Evolutionary conservation across 2,329 filamentous ascomycete species (phyloP).

Genomic region (Colletotrichum sp.): DNA sequence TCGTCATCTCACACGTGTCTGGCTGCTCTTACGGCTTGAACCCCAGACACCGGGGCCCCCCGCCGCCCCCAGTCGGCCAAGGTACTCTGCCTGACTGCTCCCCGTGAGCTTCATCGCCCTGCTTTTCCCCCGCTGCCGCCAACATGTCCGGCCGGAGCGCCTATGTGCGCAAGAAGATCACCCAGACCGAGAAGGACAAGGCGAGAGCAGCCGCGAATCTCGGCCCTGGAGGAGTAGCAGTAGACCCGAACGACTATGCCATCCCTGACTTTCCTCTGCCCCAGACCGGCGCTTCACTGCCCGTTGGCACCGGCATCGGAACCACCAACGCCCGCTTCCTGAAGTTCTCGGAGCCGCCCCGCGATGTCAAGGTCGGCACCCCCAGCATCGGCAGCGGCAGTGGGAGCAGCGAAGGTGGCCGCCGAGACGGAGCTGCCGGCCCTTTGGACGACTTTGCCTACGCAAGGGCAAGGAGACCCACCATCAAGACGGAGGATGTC

Average conservation of each 20-base stretch:
- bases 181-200: conserved; percentile 46
- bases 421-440: conserved; percentile 31
- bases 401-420: conserved; percentile 39
- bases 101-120: neutral
- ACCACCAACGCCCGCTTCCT: conserved; percentile 49
- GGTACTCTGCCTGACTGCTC: neutral
- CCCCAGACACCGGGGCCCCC: neutral
- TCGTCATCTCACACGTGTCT: neutral
- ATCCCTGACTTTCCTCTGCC: conserved; percentile 43
- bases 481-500: conserved; percentile 53
- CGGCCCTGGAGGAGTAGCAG: neutral
- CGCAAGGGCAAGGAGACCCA: conserved; percentile 45
- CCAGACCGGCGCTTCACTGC: conserved; percentile 34
- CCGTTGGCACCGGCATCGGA: conserved; percentile 40
- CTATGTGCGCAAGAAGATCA: conserved; percentile 64
- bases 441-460: conserved; percentile 50
- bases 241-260: conserved; percentile 40
- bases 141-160: conserved; percentile 64
- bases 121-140: neutral
- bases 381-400: conserved; percentile 42
- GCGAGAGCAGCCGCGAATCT: conserved; percentile 42
- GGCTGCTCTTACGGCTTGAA: neutral
- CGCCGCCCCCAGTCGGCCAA: neutral
- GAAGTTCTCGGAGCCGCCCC: conserved; percentile 46
- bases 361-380: conserved; percentile 31